These are phyloP conservation scores for Cystoisospora suis DNA, from an alignment of 169 alveolate species.

Conservation along the genomic window DNA sequence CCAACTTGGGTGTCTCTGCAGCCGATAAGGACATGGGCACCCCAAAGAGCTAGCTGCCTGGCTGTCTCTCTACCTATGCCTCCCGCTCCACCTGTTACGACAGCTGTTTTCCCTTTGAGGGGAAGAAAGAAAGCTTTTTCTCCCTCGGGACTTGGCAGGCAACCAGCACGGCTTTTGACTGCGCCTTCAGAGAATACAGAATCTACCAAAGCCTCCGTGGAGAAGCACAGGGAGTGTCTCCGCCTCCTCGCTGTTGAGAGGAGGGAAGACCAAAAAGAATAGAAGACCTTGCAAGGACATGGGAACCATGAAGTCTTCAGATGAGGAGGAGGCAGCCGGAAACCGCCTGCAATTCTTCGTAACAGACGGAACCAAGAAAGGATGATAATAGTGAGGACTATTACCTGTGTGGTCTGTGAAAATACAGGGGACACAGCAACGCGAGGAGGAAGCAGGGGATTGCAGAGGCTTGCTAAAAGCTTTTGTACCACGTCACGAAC, in stretches of 20 bases:
- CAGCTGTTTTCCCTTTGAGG: neutral
- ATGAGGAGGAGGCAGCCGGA: constrained; percentile 25
- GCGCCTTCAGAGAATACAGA: neutral
- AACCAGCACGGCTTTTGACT: neutral
- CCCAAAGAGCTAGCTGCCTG: constrained; percentile 73
- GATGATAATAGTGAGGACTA: neutral
- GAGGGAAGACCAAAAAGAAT: neutral
- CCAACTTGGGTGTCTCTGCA: constrained; percentile 72
- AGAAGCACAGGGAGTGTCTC: neutral
- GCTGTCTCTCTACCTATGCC: constrained; percentile 84
- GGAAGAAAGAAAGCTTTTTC: neutral
- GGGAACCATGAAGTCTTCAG: neutral
- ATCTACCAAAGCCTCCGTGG: neutral
- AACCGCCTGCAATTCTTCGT: constrained; percentile 32
- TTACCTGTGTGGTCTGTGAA: neutral
- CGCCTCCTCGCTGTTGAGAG: neutral
- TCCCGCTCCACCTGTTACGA: constrained; percentile 73
- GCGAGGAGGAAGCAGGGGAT: neutral
- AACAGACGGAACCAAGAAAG: neutral
- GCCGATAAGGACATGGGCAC: constrained; percentile 77
- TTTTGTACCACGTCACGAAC: neutral
- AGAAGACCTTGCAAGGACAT: neutral
- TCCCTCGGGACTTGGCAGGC: neutral
- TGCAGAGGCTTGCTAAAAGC: neutral
- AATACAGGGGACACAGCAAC: neutral